Percentiles rank a stretch among this genome's conserved stretches.
These are phyloP conservation scores for Westerdykella aurantiaca DNA, from an alignment of 2,329 filamentous ascomycete species.

Conservation along the genomic window DNA sequence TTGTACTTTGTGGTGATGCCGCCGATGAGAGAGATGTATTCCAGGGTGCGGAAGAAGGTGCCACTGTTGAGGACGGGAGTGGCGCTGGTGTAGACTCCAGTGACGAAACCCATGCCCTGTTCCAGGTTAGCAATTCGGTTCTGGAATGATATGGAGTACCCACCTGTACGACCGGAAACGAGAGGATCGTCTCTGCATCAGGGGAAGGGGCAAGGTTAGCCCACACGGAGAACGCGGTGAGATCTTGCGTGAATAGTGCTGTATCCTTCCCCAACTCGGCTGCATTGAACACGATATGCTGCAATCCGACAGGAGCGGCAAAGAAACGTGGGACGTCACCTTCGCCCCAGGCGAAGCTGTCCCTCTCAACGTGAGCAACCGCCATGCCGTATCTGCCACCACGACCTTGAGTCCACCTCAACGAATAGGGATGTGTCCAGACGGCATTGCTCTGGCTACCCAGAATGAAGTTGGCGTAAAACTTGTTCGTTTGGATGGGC, in stretches of 20 bases:
- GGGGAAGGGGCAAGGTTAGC: conserved; percentile 59
- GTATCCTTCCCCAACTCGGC: conserved; percentile 63
- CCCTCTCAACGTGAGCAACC: conserved; percentile 67
- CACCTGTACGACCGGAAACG: conserved; percentile 65
- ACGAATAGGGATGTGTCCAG: conserved; percentile 62
- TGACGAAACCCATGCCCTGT: conserved; percentile 82
- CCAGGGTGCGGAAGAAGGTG: conserved; percentile 67
- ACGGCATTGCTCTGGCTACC: conserved; percentile 62
- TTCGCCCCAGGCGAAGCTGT: conserved; percentile 52
- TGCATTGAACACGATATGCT: conserved; percentile 76
- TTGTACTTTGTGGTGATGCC: conserved; percentile 69
- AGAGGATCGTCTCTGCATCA: conserved; percentile 55
- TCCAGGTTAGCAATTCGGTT: background rate
- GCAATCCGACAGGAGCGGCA: conserved; percentile 75
- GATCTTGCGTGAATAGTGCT: conserved; percentile 47
- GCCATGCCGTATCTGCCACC: conserved; percentile 70
- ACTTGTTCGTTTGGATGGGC: conserved; percentile 68
- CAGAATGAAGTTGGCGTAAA: conserved; percentile 69
- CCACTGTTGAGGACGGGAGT: conserved; percentile 69
- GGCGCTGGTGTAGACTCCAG: conserved; percentile 65
- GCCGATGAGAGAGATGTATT: conserved; percentile 21
- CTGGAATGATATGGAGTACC: background rate
- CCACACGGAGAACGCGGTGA: conserved; percentile 56
- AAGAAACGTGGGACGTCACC: conserved; percentile 57
- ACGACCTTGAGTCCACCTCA: conserved; percentile 45